These are phyloP conservation scores for Aspergillus novofumigatus DNA, from an alignment of 2,329 filamentous ascomycete species.

Conservation along the genomic window DNA sequence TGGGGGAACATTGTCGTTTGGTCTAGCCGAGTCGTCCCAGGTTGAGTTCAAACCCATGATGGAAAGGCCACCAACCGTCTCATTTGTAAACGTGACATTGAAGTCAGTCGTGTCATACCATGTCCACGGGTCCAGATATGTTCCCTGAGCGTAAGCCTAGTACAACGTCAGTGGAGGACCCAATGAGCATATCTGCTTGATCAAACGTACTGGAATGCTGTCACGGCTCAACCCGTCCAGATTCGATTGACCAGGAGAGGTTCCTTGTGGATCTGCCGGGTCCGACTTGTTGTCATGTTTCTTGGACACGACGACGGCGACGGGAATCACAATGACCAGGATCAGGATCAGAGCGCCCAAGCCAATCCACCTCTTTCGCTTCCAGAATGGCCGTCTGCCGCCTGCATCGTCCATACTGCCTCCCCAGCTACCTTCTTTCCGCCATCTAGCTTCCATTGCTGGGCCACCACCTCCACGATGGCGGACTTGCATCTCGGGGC, in stretches of 20 bases:
- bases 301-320: slow-evolving; percentile 63
- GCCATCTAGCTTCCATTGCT: slow-evolving; percentile 47
- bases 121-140: slow-evolving; percentile 79
- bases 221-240: slow-evolving; percentile 52
- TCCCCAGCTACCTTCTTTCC: slow-evolving; percentile 40
- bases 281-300: slow-evolving; percentile 46
- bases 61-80: slow-evolving; percentile 78
- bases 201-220: slow-evolving; percentile 53
- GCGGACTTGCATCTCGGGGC: slow-evolving; percentile 46
- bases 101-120: slow-evolving; percentile 91
- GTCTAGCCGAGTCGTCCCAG: slow-evolving; percentile 77
- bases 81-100: slow-evolving; percentile 88
- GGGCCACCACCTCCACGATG: slow-evolving; percentile 34
- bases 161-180: slow-evolving; percentile 9
- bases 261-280: slow-evolving; percentile 23
- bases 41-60: slow-evolving; percentile 81
- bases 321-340: slow-evolving; percentile 63
- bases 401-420: slow-evolving; percentile 24
- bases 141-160: slow-evolving; percentile 60
- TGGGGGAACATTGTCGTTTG: slow-evolving; percentile 76
- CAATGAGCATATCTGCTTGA: background rate
- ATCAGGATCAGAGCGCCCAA: slow-evolving; percentile 52
- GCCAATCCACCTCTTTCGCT: slow-evolving; percentile 48
- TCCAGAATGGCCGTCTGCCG: slow-evolving; percentile 28
- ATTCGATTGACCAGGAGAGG: slow-evolving; percentile 39